Evolutionary conservation across 257 asterid species (phyloP).

Genomic region (Rubia yunnanensis): DNA sequence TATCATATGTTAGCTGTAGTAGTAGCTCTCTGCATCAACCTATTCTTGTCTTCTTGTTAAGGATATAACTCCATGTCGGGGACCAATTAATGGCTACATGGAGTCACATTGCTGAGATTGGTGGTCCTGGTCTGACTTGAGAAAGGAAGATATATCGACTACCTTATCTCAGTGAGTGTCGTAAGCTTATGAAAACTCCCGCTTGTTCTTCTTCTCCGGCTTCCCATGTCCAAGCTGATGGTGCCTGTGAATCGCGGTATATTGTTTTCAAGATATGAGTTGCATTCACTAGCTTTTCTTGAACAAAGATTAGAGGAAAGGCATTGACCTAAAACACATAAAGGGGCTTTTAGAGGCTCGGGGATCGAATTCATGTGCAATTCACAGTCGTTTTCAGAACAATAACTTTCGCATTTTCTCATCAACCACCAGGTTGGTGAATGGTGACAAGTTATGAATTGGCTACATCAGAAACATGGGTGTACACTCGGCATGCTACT

Average conservation of each 20-base stretch:
- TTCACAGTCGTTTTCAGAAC: slow-evolving; percentile 3
- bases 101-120: slow-evolving; percentile 4
- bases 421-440: neutral
- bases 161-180: neutral
- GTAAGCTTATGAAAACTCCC: neutral
- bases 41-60: slow-evolving; percentile 9
- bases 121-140: slow-evolving; percentile 8
- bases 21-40: slow-evolving; percentile 11
- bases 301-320: neutral
- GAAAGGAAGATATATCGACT: neutral
- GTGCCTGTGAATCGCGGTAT: no score
- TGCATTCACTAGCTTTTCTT: no score
- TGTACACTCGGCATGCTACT: neutral
- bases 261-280: no score
- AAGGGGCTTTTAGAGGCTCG: neutral
- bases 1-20: slow-evolving; percentile 10
- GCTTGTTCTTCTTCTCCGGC: neutral
- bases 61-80: slow-evolving; percentile 5
- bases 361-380: neutral
- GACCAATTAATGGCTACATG: slow-evolving; percentile 12
- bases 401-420: slow-evolving; percentile 1
- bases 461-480: slow-evolving; percentile 18
- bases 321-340: neutral
- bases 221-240: no score
- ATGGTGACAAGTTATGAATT: slow-evolving; percentile 9